Evolutionary conservation across 2,329 filamentous ascomycete species (phyloP).

Genomic region (Sarocladium brachiariae): DNA sequence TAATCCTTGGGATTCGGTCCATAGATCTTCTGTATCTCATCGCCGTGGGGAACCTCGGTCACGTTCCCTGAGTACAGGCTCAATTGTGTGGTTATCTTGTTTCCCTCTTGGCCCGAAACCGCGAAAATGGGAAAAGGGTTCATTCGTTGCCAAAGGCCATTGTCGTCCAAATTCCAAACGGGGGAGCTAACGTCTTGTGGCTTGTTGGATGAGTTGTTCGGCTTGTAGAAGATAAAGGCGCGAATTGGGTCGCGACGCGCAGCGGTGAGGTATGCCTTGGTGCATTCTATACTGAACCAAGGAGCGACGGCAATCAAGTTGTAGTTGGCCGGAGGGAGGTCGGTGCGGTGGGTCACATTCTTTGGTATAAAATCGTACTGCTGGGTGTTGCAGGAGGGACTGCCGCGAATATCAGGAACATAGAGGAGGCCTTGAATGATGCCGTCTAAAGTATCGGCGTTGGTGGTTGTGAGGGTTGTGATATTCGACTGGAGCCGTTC

Average conservation of each 20-base stretch:
- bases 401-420: constrained; percentile 60
- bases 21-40: constrained; percentile 48
- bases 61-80: constrained; percentile 73
- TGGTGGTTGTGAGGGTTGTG: constrained; percentile 68
- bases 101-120: constrained; percentile 61
- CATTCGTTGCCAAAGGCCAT: constrained; percentile 61
- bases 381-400: constrained; percentile 55
- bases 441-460: constrained; percentile 50
- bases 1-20: constrained; percentile 50
- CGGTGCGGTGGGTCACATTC: constrained; percentile 66
- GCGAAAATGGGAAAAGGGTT: constrained; percentile 79
- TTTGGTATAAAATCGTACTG: constrained; percentile 61
- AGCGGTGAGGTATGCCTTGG: constrained; percentile 61
- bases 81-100: constrained; percentile 62
- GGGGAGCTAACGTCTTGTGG: constrained; percentile 60
- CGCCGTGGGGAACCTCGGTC: constrained; percentile 50
- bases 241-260: constrained; percentile 52
- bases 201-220: constrained; percentile 46
- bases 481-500: constrained; percentile 51
- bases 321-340: constrained; percentile 64
- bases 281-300: constrained; percentile 73
- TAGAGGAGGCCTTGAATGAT: constrained; percentile 76
- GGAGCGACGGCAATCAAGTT: constrained; percentile 77
- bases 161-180: constrained; percentile 65
- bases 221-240: constrained; percentile 57